These are phyloP conservation scores for Plasmodium inui DNA, from an alignment of 169 alveolate genomes.

Conservation along the genomic window DNA sequence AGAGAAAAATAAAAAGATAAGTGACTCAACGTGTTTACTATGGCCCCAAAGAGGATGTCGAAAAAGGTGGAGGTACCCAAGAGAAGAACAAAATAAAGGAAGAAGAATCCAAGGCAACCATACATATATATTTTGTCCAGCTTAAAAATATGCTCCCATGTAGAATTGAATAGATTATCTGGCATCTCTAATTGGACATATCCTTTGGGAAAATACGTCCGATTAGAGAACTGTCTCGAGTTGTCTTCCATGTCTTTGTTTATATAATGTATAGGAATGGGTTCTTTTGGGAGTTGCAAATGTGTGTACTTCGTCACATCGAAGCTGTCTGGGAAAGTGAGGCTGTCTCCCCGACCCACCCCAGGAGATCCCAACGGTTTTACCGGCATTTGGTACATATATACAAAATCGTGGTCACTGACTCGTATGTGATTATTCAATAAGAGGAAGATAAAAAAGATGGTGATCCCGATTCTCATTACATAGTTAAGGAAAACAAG, in stretches of 20 bases:
- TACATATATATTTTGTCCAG: slow-evolving; percentile 34
- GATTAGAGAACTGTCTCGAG: not conserved
- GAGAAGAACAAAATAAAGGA: slow-evolving; percentile 30
- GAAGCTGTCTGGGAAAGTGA: slow-evolving; percentile 20
- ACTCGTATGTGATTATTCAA: slow-evolving; percentile 19
- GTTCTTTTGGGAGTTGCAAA: slow-evolving; percentile 2
- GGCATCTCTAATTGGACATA: slow-evolving; percentile 18
- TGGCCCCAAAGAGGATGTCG: slow-evolving; percentile 32
- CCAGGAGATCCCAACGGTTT: not conserved
- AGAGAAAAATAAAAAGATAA: slow-evolving; percentile 59
- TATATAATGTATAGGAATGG: slow-evolving; percentile 37
- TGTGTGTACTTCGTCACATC: slow-evolving; percentile 3
- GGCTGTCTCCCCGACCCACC: not conserved
- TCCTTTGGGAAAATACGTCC: slow-evolving; percentile 10
- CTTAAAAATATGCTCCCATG: slow-evolving; percentile 31
- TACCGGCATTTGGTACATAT: slow-evolving; percentile 18
- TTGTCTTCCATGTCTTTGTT: slow-evolving; percentile 29
- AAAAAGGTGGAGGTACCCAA: slow-evolving; percentile 52
- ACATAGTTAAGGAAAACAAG: slow-evolving; percentile 29
- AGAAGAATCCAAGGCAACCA: slow-evolving; percentile 20
- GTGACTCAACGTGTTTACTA: slow-evolving; percentile 36
- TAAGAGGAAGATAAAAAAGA: slow-evolving; percentile 33
- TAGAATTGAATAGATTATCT: slow-evolving; percentile 17
- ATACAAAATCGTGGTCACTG: not conserved
- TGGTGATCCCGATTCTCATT: slow-evolving; percentile 31